Percentiles rank a stretch among this genome's conserved stretches.
phyloP scores from a whole-genome alignment of 805 yeast genomes.

The Candida vaughaniae region DNA sequence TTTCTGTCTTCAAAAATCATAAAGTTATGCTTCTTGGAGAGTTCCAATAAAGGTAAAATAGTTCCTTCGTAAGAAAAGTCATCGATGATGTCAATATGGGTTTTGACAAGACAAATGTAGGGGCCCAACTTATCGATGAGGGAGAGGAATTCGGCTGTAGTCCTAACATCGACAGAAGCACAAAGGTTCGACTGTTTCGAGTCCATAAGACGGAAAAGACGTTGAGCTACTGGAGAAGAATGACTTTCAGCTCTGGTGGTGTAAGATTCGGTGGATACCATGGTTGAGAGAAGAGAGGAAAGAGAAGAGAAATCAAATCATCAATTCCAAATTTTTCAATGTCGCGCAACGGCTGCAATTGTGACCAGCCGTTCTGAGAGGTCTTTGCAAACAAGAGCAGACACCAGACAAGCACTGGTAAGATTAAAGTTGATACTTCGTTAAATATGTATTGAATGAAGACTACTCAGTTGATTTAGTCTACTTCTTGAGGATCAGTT shows the following conservation, averaged over 20 bases:
- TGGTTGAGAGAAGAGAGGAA: conserved; percentile 3
- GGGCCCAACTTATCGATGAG: conserved; percentile 87
- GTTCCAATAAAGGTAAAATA: conserved; percentile 64
- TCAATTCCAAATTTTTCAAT: too few species aligned
- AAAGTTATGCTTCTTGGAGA: conserved; percentile 81
- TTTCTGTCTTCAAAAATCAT: conserved; percentile 95
- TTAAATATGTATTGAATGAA: too few species aligned
- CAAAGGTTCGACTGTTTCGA: conserved; percentile 83
- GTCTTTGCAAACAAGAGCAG: too few species aligned
- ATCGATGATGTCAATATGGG: conserved; percentile 90
- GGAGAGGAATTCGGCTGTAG: conserved; percentile 69
- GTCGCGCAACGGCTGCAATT: too few species aligned
- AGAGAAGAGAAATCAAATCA: neutral
- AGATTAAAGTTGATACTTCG: too few species aligned
- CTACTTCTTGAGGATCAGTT: too few species aligned
- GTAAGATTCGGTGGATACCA: conserved; percentile 44
- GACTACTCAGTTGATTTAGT: too few species aligned
- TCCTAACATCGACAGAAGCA: conserved; percentile 89
- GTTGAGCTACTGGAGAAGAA: conserved; percentile 74
- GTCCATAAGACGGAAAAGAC: conserved; percentile 73
- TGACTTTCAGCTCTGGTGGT: conserved; percentile 68
- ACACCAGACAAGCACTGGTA: too few species aligned
- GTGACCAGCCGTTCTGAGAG: too few species aligned
- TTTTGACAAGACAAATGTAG: conserved; percentile 84
- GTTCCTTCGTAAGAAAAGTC: conserved; percentile 86